Evolutionary conservation across 371 early-diverging fungal genomes (phyloP).

Genomic region (Basidiobolus heterosporus): DNA sequence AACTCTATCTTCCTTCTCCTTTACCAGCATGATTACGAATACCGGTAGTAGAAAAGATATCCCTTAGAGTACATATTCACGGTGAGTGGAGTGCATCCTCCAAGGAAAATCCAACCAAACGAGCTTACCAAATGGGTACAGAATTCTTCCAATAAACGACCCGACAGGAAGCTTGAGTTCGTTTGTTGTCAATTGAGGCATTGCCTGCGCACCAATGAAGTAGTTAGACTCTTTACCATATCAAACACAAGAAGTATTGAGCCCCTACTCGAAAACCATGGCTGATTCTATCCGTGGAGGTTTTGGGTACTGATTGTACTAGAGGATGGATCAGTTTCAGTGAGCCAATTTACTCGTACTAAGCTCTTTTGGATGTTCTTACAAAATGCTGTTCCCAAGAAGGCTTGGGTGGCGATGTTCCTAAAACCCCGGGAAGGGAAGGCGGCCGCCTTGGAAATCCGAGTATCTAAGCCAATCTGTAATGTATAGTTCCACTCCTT

Average conservation of each 20-base stretch:
- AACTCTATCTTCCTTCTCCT: constrained; percentile 52
- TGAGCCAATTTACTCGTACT: not conserved
- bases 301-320: not conserved
- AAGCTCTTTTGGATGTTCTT: constrained; percentile 3
- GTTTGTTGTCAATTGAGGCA: constrained; percentile 22
- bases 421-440: constrained; percentile 35
- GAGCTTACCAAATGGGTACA: constrained; percentile 49
- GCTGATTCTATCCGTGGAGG: not conserved
- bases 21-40: constrained; percentile 45
- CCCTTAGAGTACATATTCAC: not conserved
- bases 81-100: no score
- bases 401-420: constrained; percentile 23
- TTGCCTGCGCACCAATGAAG: constrained; percentile 12
- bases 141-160: constrained; percentile 30
- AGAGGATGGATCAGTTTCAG: not conserved
- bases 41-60: constrained; percentile 54
- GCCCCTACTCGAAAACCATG: not conserved
- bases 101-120: no score
- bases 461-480: constrained; percentile 31
- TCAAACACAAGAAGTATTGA: not conserved
- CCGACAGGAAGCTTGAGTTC: constrained; percentile 25
- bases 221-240: no score
- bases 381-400: constrained; percentile 27
- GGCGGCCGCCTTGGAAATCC: constrained; percentile 20
- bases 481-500: constrained; percentile 29